Evolutionary conservation across 176 grass and related monocot species (phyloP), one percentile per base, ranked within the genome.

Genomic region (Cymbopogon citratus): DNA sequence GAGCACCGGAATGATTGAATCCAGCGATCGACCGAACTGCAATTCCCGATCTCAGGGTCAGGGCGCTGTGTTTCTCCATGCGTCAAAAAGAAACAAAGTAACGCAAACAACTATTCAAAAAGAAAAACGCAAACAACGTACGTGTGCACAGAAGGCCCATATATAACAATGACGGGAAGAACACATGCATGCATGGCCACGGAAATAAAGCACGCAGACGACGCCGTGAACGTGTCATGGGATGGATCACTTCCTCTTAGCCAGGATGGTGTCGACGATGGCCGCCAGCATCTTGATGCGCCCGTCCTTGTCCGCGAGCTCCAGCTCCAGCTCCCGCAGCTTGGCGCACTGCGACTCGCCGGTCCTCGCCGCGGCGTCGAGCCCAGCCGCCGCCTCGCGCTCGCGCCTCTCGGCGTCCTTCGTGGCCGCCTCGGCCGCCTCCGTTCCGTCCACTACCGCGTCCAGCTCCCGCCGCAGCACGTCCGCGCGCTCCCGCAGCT

Each of bases 281-380:
- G 82, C 82, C 56, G 64, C 70, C 3, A 85, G 82, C 3, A 85
- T 12, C 71, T 65, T 85, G 56, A 85, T 34, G 43, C 82, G 87
- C 0, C 1, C 63, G 56, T 72, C 43, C 64, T 27, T 76, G 24
- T 14, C 41, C 87, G 12, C 6, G 6, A 71, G 54, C 54, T 81
- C 82, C 34, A 26, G 23, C 31, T 76, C 43, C 34, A 89, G 19
- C 77, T 21, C 43, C 7, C 24, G 77, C 54, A 89, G 33, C 70
- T 64, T 41, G 71, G 41, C 41, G 6, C 38, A 13, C 63, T 80
- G 70, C 62, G 0, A 4, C 87, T 52, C 40, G 12, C 15, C 62
- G 16, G 71, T 27, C 14, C 43, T n/a, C 82, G 1, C 26, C 24
- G 45, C 13, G 52, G 44, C 64, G 4, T 13, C 3, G 31, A 75